Evolutionary conservation across 768 basidiomycete genomes (phyloP), one percentile per base, ranked within the genome.

Genomic region (Tricholoma matsutake): DNA sequence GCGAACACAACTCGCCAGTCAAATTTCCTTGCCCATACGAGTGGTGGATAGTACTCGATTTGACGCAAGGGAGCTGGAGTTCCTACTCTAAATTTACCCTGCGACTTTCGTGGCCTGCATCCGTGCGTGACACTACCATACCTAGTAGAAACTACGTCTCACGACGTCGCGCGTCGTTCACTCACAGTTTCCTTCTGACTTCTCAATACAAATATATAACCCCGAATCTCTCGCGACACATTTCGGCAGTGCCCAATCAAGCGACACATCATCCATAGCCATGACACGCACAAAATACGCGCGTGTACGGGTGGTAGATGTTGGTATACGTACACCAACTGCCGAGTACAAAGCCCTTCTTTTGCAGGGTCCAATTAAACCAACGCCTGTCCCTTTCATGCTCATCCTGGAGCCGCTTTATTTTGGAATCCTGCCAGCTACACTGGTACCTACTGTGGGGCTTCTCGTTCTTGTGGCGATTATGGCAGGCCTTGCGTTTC

Each of bases 371-470:
- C 58, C 63, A 41, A 64, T 63, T n/a, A 62, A 66, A 31, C 47
- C 65, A 14, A 61, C 57, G 13, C 74, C 68, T 0, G 79, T 89
- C 5, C 78, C 86, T 3, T 77, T 89, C 63, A 69, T 78, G 58
- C 64, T 89, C 14, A 71, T 76, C 18, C 68, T 90, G 47, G 89
- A 91, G 65, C 89, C 85, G 28, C 71, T 85, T 1, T 78, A 82
- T 58, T 66, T 85, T n/a, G 86, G 84, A 14, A 70, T 86, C 22
- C 69, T 91, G 29, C 88, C 88, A 8, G 76, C 77, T 16, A 81
- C 86, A 0, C 69, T 87, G n/a, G 55, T 76, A 8, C 78, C 79
- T 1, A 72, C 75, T 2, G 59, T 77, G 29, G 39, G 63, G 11
- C 66, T 70, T 37, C 66, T 81, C n/a, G 29, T 75, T n/a, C 54